Conservation (phyloP, 1,284 basidiomycete genomes). For the Phlebopus sp. region DNA sequence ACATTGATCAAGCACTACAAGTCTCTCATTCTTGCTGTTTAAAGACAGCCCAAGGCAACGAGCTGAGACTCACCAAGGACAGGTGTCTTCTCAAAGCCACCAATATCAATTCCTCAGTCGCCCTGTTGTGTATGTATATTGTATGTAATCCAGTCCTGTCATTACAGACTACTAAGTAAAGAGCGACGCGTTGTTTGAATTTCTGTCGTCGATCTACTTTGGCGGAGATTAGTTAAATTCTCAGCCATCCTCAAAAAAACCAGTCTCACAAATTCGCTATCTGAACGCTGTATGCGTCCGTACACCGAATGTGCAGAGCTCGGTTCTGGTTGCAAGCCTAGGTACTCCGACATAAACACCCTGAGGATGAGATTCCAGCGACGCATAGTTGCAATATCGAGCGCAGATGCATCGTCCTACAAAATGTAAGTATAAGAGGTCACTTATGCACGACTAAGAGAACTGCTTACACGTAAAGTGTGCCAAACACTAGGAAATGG, state of each 20-base stretch:
- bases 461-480: slow-evolving; percentile 56
- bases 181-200: no score
- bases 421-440: slow-evolving; percentile 4
- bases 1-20: slow-evolving; percentile 47
- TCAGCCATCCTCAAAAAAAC: not conserved
- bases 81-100: not conserved
- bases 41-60: slow-evolving; percentile 1
- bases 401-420: slow-evolving; percentile 85
- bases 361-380: slow-evolving; percentile 90
- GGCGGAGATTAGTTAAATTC: slow-evolving; percentile 8
- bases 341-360: slow-evolving; percentile 88
- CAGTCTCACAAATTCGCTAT: slow-evolving; percentile 29
- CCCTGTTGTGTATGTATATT: not conserved
- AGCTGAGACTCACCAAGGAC: not conserved
- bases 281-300: slow-evolving; percentile 14
- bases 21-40: slow-evolving; percentile 33
- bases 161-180: not conserved
- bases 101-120: not conserved
- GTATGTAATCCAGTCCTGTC: slow-evolving; percentile 3
- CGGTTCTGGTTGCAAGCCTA: slow-evolving; percentile 61
- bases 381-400: slow-evolving; percentile 84
- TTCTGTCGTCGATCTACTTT: slow-evolving; percentile 20
- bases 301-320: slow-evolving; percentile 3
- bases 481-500: slow-evolving; percentile 97
- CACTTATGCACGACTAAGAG: slow-evolving; percentile 2